Conservation (phyloP, 345 rosid genomes). For the Camelina neglecta region DNA sequence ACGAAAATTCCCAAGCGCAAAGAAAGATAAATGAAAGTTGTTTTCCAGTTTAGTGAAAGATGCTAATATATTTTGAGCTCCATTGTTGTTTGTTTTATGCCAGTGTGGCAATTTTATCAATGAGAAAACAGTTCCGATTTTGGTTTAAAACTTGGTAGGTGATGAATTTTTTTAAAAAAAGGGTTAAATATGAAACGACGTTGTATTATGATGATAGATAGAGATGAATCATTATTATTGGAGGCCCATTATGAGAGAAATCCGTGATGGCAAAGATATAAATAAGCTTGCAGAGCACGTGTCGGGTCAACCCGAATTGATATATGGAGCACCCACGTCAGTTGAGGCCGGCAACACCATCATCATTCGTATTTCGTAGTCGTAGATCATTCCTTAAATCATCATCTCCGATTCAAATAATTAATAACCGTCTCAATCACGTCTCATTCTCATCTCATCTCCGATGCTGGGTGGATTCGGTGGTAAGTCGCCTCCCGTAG, state of each 20-base stretch:
- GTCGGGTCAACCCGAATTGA: conserved; percentile 34
- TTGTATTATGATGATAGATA: background rate
- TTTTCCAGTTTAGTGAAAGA: too few species aligned
- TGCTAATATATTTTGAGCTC: too few species aligned
- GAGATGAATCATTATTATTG: too few species aligned
- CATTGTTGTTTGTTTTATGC: too few species aligned
- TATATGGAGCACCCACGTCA: conserved; percentile 21
- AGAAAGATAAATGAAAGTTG: too few species aligned
- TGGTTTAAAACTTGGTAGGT: too few species aligned
- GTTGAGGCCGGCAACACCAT: conserved; percentile 17
- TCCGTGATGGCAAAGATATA: background rate
- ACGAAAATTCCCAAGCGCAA: too few species aligned
- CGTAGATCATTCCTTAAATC: too few species aligned
- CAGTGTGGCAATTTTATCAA: too few species aligned
- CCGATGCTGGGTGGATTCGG: conserved; percentile 53
- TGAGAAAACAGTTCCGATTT: too few species aligned
- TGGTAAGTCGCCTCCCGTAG: conserved; percentile 48
- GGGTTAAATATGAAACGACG: background rate
- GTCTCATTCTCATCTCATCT: background rate
- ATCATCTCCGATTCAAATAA: conserved; percentile 1
- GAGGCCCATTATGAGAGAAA: conserved; percentile 22
- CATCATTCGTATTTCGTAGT: background rate
- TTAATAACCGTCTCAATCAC: background rate
- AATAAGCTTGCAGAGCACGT: conserved; percentile 15
- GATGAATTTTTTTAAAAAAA: too few species aligned